Percentiles rank a stretch among this genome's conserved stretches.
These are phyloP conservation scores for Talaromyces pinophilus DNA, from an alignment of 2,329 filamentous ascomycete species.

Conservation along the genomic window DNA sequence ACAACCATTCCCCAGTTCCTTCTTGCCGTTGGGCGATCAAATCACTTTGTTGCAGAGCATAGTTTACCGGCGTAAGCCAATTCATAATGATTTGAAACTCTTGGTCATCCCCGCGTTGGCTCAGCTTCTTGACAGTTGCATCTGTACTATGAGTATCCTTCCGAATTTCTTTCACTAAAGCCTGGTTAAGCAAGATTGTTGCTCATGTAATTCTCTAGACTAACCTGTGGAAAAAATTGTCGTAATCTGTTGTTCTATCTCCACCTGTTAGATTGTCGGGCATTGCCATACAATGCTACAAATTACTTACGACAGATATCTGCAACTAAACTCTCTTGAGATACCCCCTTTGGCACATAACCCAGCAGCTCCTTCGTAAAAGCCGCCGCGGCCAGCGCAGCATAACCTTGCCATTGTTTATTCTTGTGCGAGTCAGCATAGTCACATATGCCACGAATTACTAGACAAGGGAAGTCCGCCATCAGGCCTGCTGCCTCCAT, in stretches of 20 bases:
- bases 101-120: not conserved
- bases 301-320: not conserved
- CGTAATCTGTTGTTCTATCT: no score
- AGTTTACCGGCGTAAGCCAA: slow-evolving; percentile 1
- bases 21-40: not conserved
- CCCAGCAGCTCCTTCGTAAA: not conserved
- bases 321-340: not conserved
- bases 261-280: no score
- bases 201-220: no score
- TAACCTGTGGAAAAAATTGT: no score
- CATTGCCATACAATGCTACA: no score
- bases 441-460: slow-evolving; percentile 23
- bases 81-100: not conserved
- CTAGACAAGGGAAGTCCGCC: not conserved
- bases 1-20: not conserved
- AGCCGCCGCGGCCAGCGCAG: slow-evolving; percentile 20
- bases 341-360: not conserved
- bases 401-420: slow-evolving; percentile 23
- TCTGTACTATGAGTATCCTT: no score
- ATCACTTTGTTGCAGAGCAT: slow-evolving; percentile 7
- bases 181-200: no score
- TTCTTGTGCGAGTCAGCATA: slow-evolving; percentile 25
- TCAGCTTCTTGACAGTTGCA: not conserved
- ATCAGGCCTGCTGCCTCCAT: slow-evolving; percentile 13
- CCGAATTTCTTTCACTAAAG: no score